Conservation (phyloP, 129 eudicot genomes). For the Helianthus annuus region DNA sequence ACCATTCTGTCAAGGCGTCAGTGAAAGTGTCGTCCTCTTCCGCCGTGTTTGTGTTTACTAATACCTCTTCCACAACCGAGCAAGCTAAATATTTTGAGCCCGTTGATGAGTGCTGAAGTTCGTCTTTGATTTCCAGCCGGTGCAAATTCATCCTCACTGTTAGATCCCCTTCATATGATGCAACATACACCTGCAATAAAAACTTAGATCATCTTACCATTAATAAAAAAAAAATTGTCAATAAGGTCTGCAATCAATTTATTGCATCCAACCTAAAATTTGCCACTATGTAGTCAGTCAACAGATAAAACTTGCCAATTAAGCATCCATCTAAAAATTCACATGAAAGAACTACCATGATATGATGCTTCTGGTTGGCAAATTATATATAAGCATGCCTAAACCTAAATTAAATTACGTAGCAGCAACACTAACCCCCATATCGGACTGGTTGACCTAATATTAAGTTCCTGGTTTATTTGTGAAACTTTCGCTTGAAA, state of each 20-base stretch:
- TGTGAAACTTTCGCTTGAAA: neutral
- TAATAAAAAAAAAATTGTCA: neutral
- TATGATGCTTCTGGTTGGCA: neutral
- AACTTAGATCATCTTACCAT: slow-evolving; percentile 8
- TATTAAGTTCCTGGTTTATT: neutral
- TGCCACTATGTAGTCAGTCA: neutral
- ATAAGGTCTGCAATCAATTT: slow-evolving; percentile 2
- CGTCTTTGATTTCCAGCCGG: slow-evolving; percentile 79
- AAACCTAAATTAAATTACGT: neutral
- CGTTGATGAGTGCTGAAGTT: slow-evolving; percentile 60
- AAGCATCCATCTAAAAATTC: neutral
- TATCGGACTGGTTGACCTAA: neutral
- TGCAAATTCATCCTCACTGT: slow-evolving; percentile 81
- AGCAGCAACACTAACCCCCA: neutral
- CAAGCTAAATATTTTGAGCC: slow-evolving; percentile 71
- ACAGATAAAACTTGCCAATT: neutral
- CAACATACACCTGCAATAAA: slow-evolving; percentile 70
- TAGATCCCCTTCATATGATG: slow-evolving; percentile 60
- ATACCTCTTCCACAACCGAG: slow-evolving; percentile 60
- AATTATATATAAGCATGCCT: neutral
- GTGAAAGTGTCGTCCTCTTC: slow-evolving; percentile 83
- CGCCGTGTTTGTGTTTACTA: slow-evolving; percentile 17
- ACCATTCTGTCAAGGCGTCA: slow-evolving; percentile 75
- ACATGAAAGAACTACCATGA: neutral
- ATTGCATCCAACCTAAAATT: neutral